These are phyloP conservation scores for Zymoseptoria pseudotritici DNA, from an alignment of 2,329 filamentous ascomycete species.

Conservation along the genomic window DNA sequence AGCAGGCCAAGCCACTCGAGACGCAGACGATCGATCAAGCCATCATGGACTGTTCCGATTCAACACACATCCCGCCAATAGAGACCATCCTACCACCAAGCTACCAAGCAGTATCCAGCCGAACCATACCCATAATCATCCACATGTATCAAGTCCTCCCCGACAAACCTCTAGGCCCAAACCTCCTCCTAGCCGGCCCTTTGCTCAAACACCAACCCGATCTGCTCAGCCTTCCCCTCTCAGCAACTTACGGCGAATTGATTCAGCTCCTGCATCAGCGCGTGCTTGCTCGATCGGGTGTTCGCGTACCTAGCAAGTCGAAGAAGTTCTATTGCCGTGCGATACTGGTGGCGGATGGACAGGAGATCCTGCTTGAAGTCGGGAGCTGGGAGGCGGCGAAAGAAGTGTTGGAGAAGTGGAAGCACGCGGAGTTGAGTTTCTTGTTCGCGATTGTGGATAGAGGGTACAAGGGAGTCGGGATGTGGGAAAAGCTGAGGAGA, in stretches of 20 bases:
- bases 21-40: background rate
- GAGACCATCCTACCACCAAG: background rate
- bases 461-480: background rate
- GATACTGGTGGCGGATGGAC: background rate
- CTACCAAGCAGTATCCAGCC: background rate
- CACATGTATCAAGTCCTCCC: background rate
- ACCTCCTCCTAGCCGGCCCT: background rate
- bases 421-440: constrained; percentile 3
- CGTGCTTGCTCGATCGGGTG: constrained; percentile 1
- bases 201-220: constrained; percentile 1
- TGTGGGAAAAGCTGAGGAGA: background rate
- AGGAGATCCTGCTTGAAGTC: constrained; percentile 8
- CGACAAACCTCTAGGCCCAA: background rate
- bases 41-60: background rate
- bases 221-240: background rate
- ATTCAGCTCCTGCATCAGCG: background rate
- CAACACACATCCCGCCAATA: background rate
- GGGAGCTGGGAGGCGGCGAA: constrained; percentile 12
- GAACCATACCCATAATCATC: background rate
- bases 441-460: constrained; percentile 7
- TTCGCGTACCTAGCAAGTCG: background rate
- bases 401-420: constrained; percentile 4
- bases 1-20: background rate
- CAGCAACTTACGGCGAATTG: background rate
- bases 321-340: background rate